Conservation (phyloP, 345 rosid genomes). For the Euphorbia tirucalli region DNA sequence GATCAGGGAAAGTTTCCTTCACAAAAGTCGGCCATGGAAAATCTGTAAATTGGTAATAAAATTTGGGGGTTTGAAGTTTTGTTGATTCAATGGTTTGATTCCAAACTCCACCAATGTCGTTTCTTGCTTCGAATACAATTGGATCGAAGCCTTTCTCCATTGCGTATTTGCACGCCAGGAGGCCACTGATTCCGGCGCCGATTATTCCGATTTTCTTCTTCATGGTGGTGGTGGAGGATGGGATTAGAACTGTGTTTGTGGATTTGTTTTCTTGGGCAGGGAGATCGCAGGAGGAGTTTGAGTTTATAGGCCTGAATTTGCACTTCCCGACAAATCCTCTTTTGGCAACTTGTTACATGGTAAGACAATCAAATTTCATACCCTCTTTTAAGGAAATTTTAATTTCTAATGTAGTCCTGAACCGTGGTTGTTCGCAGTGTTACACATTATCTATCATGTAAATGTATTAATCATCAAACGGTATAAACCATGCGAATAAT, state of each 20-base stretch:
- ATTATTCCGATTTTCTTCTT: constrained; percentile 32
- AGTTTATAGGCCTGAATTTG: no score
- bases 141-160: constrained; percentile 34
- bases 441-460: no score
- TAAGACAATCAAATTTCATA: no score
- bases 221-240: constrained; percentile 9
- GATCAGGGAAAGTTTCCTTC: constrained; percentile 32
- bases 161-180: constrained; percentile 37
- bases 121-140: constrained; percentile 29
- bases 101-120: constrained; percentile 39
- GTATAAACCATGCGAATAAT: no score
- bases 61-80: constrained; percentile 41
- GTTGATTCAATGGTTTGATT: constrained; percentile 34
- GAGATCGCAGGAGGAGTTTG: background rate
- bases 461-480: no score
- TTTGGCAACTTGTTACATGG: no score
- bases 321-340: no score
- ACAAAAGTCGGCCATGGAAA: constrained; percentile 36
- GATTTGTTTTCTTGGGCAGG: no score
- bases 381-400: no score
- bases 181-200: constrained; percentile 48
- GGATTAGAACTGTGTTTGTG: no score
- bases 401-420: no score
- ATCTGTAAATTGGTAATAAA: constrained; percentile 41
- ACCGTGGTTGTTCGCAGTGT: no score